These are phyloP conservation scores for Staphylotrichum tortipilum DNA, from an alignment of 495 filamentous ascomycete species.

Conservation along the genomic window DNA sequence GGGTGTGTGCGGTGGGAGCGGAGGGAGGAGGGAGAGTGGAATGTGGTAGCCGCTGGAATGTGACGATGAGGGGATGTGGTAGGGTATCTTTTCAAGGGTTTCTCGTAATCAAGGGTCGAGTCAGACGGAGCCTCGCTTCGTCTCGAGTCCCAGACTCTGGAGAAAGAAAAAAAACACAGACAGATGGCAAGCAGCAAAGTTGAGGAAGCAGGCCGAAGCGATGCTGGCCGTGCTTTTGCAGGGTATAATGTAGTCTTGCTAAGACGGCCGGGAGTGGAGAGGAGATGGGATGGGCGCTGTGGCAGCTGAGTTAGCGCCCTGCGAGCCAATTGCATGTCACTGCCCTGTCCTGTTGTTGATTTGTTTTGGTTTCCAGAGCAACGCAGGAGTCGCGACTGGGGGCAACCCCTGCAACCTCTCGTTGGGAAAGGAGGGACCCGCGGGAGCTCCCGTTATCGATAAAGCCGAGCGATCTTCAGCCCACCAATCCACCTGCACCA, in stretches of 20 bases:
- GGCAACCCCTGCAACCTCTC: background rate
- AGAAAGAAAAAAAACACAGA: background rate
- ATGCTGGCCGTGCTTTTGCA: constrained; percentile 4
- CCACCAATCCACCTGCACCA: background rate
- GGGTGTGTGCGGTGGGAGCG: background rate
- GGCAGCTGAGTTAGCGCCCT: constrained; percentile 17
- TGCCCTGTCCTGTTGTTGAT: constrained; percentile 18
- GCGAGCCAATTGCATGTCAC: constrained; percentile 16
- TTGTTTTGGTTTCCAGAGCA: constrained; percentile 23
- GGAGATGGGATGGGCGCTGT: background rate
- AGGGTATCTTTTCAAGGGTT: background rate
- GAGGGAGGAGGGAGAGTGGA: background rate
- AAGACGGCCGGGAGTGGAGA: constrained; percentile 1
- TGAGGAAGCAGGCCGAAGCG: background rate
- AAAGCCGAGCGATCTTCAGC: background rate
- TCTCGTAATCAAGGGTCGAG: background rate
- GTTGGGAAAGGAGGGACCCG: background rate
- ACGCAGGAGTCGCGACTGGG: constrained; percentile 17
- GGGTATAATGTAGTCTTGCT: constrained; percentile 20
- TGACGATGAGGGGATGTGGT: background rate
- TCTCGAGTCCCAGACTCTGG: constrained; percentile 9
- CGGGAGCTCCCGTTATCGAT: constrained; percentile 15
- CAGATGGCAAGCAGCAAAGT: background rate
- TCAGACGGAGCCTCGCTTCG: background rate
- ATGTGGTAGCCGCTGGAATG: constrained; percentile 6